These are phyloP conservation scores for Xylaria grammica DNA, from an alignment of 495 filamentous ascomycete genomes.

Conservation along the genomic window DNA sequence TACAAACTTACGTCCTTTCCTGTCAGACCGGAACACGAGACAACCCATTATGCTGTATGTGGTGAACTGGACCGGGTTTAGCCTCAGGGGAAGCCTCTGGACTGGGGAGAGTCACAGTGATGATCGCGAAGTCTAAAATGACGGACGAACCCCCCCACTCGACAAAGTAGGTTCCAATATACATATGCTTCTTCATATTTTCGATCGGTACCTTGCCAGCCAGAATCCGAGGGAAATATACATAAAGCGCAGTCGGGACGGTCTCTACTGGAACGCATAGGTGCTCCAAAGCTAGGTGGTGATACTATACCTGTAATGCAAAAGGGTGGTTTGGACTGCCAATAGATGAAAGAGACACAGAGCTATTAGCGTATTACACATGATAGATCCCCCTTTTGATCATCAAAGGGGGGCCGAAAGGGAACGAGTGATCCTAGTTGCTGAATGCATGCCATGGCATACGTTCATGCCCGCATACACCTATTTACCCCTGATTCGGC, in stretches of 20 bases:
- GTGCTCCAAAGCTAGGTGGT: background rate
- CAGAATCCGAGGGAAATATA: background rate
- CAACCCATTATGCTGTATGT: background rate
- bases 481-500: background rate
- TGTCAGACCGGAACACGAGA: background rate
- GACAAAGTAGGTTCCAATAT: background rate
- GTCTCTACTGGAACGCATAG: background rate
- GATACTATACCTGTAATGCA: background rate
- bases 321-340: too few species aligned
- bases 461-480: too few species aligned
- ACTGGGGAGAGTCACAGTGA: background rate
- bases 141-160: background rate
- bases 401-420: too few species aligned
- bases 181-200: background rate
- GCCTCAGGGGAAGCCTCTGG: background rate
- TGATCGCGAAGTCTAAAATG: background rate
- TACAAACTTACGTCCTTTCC: background rate
- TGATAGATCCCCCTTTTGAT: too few species aligned
- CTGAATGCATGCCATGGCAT: too few species aligned
- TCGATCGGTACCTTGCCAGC: background rate
- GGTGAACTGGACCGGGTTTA: background rate
- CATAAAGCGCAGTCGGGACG: background rate
- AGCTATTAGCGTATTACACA: too few species aligned
- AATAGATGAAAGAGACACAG: too few species aligned
- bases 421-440: too few species aligned